These are phyloP conservation scores for Diophrys sp. DNA, from an alignment of 73 alveolate species.

Conservation along the genomic window DNA sequence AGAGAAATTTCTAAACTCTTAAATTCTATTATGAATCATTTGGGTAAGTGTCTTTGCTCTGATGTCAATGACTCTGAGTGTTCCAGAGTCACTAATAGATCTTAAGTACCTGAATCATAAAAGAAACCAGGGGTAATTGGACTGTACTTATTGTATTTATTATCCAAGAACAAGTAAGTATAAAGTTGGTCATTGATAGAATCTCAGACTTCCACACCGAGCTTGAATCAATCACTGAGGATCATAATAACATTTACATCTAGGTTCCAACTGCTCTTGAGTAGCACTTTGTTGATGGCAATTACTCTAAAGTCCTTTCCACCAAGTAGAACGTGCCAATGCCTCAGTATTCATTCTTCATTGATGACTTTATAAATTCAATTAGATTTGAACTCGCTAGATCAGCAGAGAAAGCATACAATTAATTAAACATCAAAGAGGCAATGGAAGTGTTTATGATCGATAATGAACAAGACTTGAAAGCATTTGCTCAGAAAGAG, in stretches of 20 bases:
- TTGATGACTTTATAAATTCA: conserved; percentile 83
- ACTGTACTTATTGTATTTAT: conserved; percentile 58
- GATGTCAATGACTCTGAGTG: too few species aligned
- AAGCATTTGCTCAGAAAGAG: conserved; percentile 55
- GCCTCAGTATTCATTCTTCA: conserved; percentile 69
- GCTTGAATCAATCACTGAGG: conserved; percentile 66
- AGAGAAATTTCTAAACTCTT: conserved; percentile 53
- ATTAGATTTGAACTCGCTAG: conserved; percentile 85
- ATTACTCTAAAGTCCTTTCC: conserved; percentile 78
- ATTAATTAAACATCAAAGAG: conserved; percentile 55
- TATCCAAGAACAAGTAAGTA: conserved; percentile 54
- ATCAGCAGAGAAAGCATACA: conserved; percentile 81
- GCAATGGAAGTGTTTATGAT: conserved; percentile 69
- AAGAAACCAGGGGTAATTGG: conserved; percentile 54
- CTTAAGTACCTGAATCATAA: conserved; percentile 39
- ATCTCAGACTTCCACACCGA: conserved; percentile 80
- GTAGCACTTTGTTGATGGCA: conserved; percentile 89
- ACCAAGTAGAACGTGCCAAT: conserved; percentile 72
- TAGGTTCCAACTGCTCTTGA: conserved; percentile 76
- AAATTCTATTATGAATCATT: conserved; percentile 61
- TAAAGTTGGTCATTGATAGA: not conserved
- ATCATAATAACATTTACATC: conserved; percentile 58
- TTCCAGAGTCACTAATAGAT: too few species aligned
- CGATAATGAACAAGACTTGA: conserved; percentile 62
- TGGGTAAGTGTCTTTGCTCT: conserved; percentile 35